Evolutionary conservation across 495 filamentous ascomycete species (phyloP), one percentile per base, ranked within the genome.

Genomic region (Hyphodiscus hymeniophilus): DNA sequence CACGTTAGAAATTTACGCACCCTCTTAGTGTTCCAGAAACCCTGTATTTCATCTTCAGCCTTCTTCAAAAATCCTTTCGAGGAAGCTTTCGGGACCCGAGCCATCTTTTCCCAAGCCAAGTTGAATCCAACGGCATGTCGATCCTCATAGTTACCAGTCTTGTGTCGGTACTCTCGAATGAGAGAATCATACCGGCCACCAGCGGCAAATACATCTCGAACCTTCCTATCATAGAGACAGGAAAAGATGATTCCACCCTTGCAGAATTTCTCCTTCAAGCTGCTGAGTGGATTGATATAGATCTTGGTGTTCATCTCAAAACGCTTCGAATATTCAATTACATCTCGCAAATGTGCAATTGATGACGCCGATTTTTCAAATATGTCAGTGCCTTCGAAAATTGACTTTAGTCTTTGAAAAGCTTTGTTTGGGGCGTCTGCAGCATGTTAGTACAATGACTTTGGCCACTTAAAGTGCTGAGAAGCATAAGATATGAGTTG

Each of bases 201-300:
- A 28, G 90, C 92, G 0, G 91, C 92, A 55, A 98, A 88, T 8
- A 97, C 85, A 54, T 92, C 84, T 53, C 79, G 79, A 39, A 67
- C 59, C 63, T 91, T 95, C 46, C 74, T 82, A 64, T 97, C 94
- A 55, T 88, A 89, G 1, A 96, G 63, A 52, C 90, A 97, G 52
- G 94, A 82, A 60, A 98, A 98, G 21, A 97, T 67, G 17, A 97
- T 71, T 30, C 90, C 89, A 7, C 87, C 87, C 31, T 77, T 71
- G 66, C 92, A 98, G 64, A 97, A 95, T 38, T 85, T 85, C 57
- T 95, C 90, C 60, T 96, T 95, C 56, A 91, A 75, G 59, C 85
- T 94, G 54, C 84, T 85, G 11, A 98, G 73, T 4, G 90, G 89
- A 48, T 76, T 85, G 53, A 98, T 69, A 58, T 88, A 96, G 20